A percentile compares a stretch with the other conserved stretches of the same genome.
Conservation (phyloP, 805 yeast species). For the Metschnikowia noctiluminum region DNA sequence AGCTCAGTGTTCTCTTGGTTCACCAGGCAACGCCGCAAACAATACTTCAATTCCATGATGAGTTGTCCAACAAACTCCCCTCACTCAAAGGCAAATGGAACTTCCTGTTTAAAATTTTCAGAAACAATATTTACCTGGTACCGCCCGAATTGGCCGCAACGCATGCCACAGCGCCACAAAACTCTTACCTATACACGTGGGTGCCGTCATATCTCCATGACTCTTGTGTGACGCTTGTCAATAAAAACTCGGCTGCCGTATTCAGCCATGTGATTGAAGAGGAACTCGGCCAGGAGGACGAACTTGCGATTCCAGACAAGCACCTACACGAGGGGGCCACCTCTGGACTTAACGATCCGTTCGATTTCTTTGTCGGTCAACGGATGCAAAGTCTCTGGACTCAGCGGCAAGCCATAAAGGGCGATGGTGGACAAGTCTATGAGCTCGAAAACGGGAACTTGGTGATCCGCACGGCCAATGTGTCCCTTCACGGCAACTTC, state of each 20-base stretch:
- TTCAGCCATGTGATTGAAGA: constrained; percentile 35
- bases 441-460: constrained; percentile 52
- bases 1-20: constrained; percentile 33
- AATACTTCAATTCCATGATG: constrained; percentile 68
- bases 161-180: constrained; percentile 30
- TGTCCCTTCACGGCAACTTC: constrained; percentile 70
- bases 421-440: constrained; percentile 72
- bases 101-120: constrained; percentile 63
- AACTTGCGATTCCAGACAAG: constrained; percentile 30
- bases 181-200: constrained; percentile 48
- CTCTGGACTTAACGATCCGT: constrained; percentile 52
- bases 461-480: constrained; percentile 62
- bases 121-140: constrained; percentile 55
- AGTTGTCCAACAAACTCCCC: constrained; percentile 65
- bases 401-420: constrained; percentile 63
- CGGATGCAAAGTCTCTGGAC: constrained; percentile 71
- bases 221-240: constrained; percentile 47
- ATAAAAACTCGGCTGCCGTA: constrained; percentile 38
- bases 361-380: constrained; percentile 51
- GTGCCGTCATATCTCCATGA: constrained; percentile 48
- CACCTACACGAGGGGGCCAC: constrained; percentile 52
- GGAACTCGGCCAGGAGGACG: constrained; percentile 19
- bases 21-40: constrained; percentile 51
- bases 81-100: constrained; percentile 60
- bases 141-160: constrained; percentile 36